A percentile compares a stretch with the other conserved stretches of the same genome.
phyloP scores from a whole-genome alignment of 2,329 filamentous ascomycete genomes.

The Diaporthe sp. region DNA sequence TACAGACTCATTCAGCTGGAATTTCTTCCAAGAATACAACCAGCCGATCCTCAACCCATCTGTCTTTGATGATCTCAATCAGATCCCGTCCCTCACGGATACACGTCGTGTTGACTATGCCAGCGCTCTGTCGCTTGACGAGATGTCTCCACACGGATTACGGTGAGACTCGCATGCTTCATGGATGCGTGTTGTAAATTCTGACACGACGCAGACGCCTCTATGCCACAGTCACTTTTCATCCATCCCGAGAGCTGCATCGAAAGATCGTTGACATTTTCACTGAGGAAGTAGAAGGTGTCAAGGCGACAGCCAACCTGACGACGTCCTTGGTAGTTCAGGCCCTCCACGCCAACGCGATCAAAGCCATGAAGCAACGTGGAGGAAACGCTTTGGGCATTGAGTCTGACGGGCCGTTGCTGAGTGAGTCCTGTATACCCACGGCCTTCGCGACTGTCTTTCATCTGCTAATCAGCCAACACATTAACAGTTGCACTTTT shows the following conservation, averaged over 20 bases:
- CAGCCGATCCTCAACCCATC: neutral
- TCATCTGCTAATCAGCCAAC: neutral
- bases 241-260: neutral
- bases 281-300: neutral
- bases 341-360: neutral
- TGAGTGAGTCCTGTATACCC: neutral
- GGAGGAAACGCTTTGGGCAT: neutral
- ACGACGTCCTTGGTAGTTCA: neutral
- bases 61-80: neutral
- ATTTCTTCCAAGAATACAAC: constrained; percentile 1
- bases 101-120: neutral
- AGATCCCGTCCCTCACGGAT: neutral
- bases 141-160: neutral
- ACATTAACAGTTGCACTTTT: neutral
- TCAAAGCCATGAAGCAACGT: neutral
- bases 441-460: neutral
- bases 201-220: neutral
- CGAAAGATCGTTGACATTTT: neutral
- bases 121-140: neutral
- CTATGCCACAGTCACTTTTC: neutral
- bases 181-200: neutral
- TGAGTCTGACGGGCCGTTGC: neutral
- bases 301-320: neutral
- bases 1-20: neutral
- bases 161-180: neutral